Evolutionary conservation across 495 filamentous ascomycete genomes (phyloP).

Genomic region (Patellaria atrata): DNA sequence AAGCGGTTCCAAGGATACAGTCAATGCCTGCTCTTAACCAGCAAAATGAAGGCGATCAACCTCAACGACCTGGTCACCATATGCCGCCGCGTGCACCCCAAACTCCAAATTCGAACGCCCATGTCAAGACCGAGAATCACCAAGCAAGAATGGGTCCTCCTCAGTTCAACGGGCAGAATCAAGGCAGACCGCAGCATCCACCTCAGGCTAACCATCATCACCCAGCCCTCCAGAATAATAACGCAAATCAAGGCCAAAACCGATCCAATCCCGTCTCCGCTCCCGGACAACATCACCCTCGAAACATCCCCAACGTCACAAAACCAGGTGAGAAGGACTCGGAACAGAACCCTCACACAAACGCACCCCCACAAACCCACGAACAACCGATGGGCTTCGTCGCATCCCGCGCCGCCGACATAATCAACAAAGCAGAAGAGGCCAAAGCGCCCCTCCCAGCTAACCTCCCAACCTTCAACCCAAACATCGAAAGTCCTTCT

Average conservation of each 20-base stretch:
- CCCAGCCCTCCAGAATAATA: conserved; percentile 3
- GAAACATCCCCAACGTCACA: too few species aligned
- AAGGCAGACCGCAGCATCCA: conserved; percentile 6
- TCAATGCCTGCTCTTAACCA: conserved; percentile 21
- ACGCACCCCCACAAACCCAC: conserved; percentile 3
- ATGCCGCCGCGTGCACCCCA: conserved; percentile 12
- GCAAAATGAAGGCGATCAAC: conserved; percentile 17
- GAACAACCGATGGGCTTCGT: conserved; percentile 47
- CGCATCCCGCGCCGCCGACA: conserved; percentile 52
- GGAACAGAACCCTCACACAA: background rate
- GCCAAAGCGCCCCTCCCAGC: conserved; percentile 23
- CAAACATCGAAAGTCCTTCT: conserved; percentile 66
- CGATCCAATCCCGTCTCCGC: conserved; percentile 3
- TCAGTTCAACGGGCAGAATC: conserved; percentile 11
- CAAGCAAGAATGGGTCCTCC: conserved; percentile 9
- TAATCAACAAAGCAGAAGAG: conserved; percentile 19
- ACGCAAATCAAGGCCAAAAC: background rate
- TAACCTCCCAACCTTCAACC: conserved; percentile 57
- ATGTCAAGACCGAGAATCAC: conserved; percentile 5
- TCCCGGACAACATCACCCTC: conserved; percentile 1
- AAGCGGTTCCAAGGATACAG: conserved; percentile 16
- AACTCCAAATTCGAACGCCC: conserved; percentile 10
- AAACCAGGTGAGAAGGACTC: background rate
- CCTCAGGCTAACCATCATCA: conserved; percentile 5
- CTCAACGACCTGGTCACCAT: conserved; percentile 19